Conservation (phyloP, 116 monocot species). For the Papilionanthe hybrid region DNA sequence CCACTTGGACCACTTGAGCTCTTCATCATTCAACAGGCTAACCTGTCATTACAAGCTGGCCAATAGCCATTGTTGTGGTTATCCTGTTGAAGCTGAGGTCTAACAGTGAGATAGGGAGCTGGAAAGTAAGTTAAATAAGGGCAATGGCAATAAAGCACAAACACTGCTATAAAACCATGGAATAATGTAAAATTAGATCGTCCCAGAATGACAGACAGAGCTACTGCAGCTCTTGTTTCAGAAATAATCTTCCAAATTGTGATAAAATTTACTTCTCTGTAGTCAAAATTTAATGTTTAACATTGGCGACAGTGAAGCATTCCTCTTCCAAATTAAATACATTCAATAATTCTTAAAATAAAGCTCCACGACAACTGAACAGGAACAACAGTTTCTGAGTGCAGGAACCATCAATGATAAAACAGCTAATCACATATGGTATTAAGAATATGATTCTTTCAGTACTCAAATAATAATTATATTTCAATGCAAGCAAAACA, state of each 20-base stretch:
- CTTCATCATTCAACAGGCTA: not conserved
- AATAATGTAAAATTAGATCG: too few species aligned
- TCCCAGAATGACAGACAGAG: too few species aligned
- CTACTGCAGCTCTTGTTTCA: too few species aligned
- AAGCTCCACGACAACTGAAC: not conserved
- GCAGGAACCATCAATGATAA: not conserved
- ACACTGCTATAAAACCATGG: too few species aligned
- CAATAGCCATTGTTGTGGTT: conserved; percentile 54
- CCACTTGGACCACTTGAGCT: too few species aligned
- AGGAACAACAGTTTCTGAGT: too few species aligned
- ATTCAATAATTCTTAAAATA: not conserved
- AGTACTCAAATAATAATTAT: not conserved
- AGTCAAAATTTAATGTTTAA: too few species aligned
- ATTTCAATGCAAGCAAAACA: not conserved
- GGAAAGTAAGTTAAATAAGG: too few species aligned
- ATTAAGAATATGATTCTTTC: not conserved
- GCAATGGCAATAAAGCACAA: too few species aligned
- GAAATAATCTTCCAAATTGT: too few species aligned
- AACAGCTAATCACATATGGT: not conserved
- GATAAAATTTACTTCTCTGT: too few species aligned
- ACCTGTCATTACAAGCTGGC: conserved; percentile 43
- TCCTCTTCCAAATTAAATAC: not conserved
- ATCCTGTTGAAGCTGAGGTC: conserved; percentile 97
- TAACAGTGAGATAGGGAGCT: conserved; percentile 16
- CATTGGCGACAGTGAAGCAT: too few species aligned